Base-by-base conservation (phyloP, 192 early-diverging fungal species). In the Phlyctochytrium bullatum region DNA sequence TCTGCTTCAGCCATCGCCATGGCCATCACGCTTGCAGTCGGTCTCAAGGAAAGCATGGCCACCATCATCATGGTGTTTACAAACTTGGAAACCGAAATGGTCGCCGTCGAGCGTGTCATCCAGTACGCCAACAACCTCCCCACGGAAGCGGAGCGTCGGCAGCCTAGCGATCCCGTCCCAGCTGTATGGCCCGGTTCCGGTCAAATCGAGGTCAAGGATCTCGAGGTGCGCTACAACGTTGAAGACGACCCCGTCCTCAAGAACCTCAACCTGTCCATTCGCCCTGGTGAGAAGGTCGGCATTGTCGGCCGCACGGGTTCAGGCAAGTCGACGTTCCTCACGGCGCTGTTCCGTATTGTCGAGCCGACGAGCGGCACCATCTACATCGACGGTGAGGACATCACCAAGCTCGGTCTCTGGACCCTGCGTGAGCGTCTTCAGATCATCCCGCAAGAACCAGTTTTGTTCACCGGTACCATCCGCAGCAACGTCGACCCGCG, bases 401-500 rank as follows among this genome's bases (percentile, higher is more conserved):
- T 83, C 53, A 1, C 34, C 3, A 58, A 29, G 14, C 57, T 86
- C 3, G 83, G 80, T 53, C 65, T 85, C 28, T n/a, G 64, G 25
- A 68, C 74, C 6, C 61, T 85, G 10, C 68, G 83, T 1, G 35
- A 36, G 16, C 23, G 68, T 3, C 64, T 85, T 10, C 72, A 76
- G 32, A 86, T 85, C 52, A 86, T 85, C 65, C 83, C 83, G 17
- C 83, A 85, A 27, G 83, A 85, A 25, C 85, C 80, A 20, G 68
- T 81, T 25, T 54, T 86, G 20, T 85, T 85, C 56, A 59, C 67
- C 6, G 83, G 83, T 28, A 80, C 83, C 0, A 68, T 85, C 58
- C 76, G 80, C 30, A 56, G 36, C 50, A 94, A 93, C 62, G 62
- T 94, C 6, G 91, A 92, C 61, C 88, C 85, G 16, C 73, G 85